Percentiles rank a stretch among this genome's conserved stretches.
phyloP scores from a whole-genome alignment of 2,329 filamentous ascomycete genomes.

The Fusarium sp. region DNA sequence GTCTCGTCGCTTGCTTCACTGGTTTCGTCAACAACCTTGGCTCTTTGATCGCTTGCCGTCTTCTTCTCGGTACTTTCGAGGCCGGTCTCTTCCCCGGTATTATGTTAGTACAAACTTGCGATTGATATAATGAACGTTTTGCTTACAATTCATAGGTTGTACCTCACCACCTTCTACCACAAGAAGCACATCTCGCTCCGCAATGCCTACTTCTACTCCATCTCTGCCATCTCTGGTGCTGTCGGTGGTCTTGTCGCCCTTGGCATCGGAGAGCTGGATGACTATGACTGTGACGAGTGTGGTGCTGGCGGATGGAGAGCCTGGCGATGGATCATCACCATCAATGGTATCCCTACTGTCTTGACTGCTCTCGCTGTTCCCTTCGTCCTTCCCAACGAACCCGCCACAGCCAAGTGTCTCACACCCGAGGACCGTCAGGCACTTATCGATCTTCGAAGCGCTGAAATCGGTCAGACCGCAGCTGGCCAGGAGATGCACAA shows the following conservation, averaged over 20 bases:
- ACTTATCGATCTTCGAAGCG: constrained; percentile 61
- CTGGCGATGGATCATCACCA: constrained; percentile 74
- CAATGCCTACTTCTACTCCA: constrained; percentile 71
- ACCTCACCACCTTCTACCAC: constrained; percentile 71
- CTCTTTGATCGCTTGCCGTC: constrained; percentile 57
- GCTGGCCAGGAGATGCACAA: constrained; percentile 45
- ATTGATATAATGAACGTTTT: fast-evolving
- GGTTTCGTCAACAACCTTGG: constrained; percentile 59
- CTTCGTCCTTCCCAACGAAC: constrained; percentile 68
- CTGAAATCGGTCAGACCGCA: constrained; percentile 53
- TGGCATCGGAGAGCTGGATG: constrained; percentile 57
- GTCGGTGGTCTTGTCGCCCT: constrained; percentile 74
- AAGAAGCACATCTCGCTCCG: constrained; percentile 70
- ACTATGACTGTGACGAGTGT: constrained; percentile 62
- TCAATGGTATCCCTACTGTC: constrained; percentile 60
- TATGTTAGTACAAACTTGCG: constrained; percentile 40
- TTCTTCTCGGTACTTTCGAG: constrained; percentile 53
- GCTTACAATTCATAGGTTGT: constrained; percentile 48
- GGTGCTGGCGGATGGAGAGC: constrained; percentile 66
- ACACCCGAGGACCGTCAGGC: constrained; percentile 54
- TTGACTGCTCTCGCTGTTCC: constrained; percentile 64
- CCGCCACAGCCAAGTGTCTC: constrained; percentile 60
- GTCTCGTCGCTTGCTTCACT: constrained; percentile 56
- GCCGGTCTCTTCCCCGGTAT: constrained; percentile 64
- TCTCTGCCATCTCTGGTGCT: constrained; percentile 70